Evolutionary conservation across 1,139 yeast genomes (phyloP).

Genomic region (Pichia sp.): DNA sequence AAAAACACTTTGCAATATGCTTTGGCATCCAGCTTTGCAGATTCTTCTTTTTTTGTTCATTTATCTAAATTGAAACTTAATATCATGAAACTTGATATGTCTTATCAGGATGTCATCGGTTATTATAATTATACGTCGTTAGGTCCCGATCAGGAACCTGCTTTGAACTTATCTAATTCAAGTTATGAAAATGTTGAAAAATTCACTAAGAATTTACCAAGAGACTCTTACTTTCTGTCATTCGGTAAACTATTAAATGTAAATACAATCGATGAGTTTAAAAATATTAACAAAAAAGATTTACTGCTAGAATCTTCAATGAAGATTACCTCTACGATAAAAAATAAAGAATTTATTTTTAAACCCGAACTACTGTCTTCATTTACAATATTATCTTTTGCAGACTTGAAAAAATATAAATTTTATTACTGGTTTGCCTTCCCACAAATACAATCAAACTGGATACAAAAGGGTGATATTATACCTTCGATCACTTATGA

Average conservation of each 20-base stretch:
- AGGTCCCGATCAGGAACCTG: constrained; percentile 35
- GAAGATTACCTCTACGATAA: constrained; percentile 27
- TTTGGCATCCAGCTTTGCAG: constrained; percentile 66
- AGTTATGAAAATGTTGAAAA: constrained; percentile 33
- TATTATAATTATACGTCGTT: constrained; percentile 40
- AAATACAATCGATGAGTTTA: constrained; percentile 84
- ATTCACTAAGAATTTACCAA: constrained; percentile 9
- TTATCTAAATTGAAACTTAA: constrained; percentile 63
- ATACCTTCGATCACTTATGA: constrained; percentile 11
- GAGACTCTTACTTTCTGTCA: constrained; percentile 20
- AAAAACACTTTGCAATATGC: constrained; percentile 35
- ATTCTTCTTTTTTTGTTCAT: constrained; percentile 76
- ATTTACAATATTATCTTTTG: constrained; percentile 62
- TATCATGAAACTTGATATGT: constrained; percentile 53
- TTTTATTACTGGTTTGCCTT: constrained; percentile 87
- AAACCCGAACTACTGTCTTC: constrained; percentile 38
- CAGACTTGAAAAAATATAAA: constrained; percentile 82
- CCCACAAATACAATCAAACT: constrained; percentile 52
- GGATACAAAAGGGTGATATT: constrained; percentile 28
- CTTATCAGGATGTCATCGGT: constrained; percentile 36
- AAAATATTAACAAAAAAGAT: constrained; percentile 52
- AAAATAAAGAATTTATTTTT: constrained; percentile 29
- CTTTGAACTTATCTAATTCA: constrained; percentile 36
- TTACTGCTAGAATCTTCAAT: constrained; percentile 45
- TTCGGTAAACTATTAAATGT: constrained; percentile 44